Base-by-base conservation (phyloP, 78 protist species). In the Dictyostelium firmibasis region DNA sequence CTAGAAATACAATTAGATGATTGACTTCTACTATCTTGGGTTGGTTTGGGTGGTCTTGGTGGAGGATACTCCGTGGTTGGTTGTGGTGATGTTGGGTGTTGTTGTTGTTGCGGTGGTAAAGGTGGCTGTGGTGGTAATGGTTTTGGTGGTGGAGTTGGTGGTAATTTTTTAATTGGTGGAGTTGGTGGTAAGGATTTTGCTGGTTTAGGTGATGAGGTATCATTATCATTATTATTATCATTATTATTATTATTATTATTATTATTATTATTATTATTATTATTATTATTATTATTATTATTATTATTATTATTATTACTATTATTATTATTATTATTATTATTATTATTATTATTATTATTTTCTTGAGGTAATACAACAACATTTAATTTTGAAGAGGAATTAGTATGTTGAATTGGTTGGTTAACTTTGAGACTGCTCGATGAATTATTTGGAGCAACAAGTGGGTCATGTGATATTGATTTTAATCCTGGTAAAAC, bases 141-240 rank as follows among this genome's bases (percentile, higher is more conserved):
- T 43, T 10, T 23, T 20, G 60, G 60, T 38, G 83, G 60, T 43
- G n/a, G 36, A n/a, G 60, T 33, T 23, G 83, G 60, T 41, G 83
- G 60, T n/a, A 47, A 23, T 81, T 81, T 81, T 29, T 16, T n/a
- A 29, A 23, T 50, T 25, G 35, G 57, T 4, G 85, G 85, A 11
- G 70, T 81, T 47, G 85, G 70, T 50, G 85, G 85, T 50, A 50
- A 50, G 20, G 85, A 81, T 47, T 81, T 78, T 7, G 72, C 8
- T 14, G 47, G n/a, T 47, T 62, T 81, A 27, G 85, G 85, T 81
- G 70, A 29, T 27, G 60, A 35, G 20, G 20, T 4, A 57, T 50
- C 62, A 50, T 16, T 50, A 50, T 57, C 20, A 57, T 38, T 38
- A 38, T 38, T 38, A 38, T 4, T 38, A 38, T 38, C 4, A 38